Percentiles rank a stretch among this genome's conserved stretches.
Evolutionary conservation across 2,329 filamentous ascomycete species (phyloP).

Genomic region (Pseudonectria buxi): DNA sequence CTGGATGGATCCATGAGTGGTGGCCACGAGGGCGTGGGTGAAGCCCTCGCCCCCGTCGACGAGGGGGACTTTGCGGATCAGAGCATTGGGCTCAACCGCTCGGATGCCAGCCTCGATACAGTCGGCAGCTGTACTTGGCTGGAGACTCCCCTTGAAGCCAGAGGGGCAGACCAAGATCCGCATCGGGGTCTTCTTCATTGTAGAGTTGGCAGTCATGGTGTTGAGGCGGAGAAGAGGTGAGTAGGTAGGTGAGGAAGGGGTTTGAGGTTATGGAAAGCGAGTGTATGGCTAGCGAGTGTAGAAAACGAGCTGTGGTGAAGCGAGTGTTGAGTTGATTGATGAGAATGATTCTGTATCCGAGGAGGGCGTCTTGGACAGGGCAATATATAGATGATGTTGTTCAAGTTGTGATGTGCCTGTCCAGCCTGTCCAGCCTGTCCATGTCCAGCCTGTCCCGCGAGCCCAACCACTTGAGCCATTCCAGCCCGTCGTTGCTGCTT

Average conservation of each 20-base stretch:
- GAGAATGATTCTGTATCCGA: neutral
- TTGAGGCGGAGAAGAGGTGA: neutral
- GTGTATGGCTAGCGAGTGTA: conserved; percentile 1
- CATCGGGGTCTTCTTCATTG: conserved; percentile 10
- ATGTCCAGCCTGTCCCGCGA: too few species aligned
- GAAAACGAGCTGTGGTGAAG: conserved; percentile 1
- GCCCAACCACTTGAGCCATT: too few species aligned
- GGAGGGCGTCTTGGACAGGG: neutral
- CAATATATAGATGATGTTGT: conserved; percentile 7
- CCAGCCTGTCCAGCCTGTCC: too few species aligned
- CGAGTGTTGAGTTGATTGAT: conserved; percentile 7
- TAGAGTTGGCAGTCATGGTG: conserved; percentile 1
- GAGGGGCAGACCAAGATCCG: conserved; percentile 43
- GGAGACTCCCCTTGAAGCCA: conserved; percentile 47
- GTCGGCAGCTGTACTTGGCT: conserved; percentile 40
- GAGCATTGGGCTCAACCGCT: conserved; percentile 34
- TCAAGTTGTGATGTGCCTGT: too few species aligned
- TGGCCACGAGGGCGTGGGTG: conserved; percentile 37
- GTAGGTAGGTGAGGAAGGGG: neutral
- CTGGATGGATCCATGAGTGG: conserved; percentile 34
- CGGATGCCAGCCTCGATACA: conserved; percentile 44
- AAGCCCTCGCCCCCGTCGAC: conserved; percentile 50
- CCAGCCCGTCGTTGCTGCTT: too few species aligned
- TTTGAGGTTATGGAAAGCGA: conserved; percentile 4
- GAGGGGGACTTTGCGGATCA: conserved; percentile 41